Percentiles rank a stretch among this genome's conserved stretches.
phyloP scores from a whole-genome alignment of 257 asterid genomes.

The Solanum virginianum region DNA sequence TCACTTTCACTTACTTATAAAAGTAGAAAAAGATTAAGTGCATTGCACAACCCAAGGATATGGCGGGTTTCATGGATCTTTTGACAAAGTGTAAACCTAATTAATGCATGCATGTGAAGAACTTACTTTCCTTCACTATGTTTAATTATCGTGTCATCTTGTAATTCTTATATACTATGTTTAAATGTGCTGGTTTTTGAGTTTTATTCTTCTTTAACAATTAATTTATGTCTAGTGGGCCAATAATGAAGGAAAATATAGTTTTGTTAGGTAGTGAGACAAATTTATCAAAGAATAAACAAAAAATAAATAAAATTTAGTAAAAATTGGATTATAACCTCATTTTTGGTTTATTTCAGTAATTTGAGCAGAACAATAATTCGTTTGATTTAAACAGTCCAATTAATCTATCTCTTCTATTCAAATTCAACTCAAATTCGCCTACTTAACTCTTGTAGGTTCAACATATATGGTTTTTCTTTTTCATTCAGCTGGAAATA shows the following conservation, averaged over 20 bases:
- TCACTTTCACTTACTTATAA: neutral
- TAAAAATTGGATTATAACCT: neutral
- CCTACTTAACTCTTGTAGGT: neutral
- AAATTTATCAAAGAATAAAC: no score
- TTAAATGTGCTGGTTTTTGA: neutral
- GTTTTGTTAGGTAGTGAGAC: no score
- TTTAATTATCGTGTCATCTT: neutral
- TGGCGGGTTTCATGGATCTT: neutral
- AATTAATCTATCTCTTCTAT: neutral
- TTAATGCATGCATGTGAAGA: neutral
- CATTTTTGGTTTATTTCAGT: neutral
- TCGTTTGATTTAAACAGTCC: neutral
- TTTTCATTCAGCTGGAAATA: neutral
- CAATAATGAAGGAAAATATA: neutral
- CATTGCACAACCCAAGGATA: neutral
- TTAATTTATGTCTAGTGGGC: neutral
- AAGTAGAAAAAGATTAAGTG: neutral
- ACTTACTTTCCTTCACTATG: neutral
- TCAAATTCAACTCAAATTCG: neutral
- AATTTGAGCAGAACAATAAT: neutral
- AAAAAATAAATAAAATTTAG: neutral
- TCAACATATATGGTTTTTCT: neutral
- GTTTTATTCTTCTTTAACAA: neutral
- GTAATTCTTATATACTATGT: neutral
- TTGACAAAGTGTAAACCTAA: neutral